Conservation (phyloP, 202 grass and related monocot species). For the Schoenoplectus triqueter region DNA sequence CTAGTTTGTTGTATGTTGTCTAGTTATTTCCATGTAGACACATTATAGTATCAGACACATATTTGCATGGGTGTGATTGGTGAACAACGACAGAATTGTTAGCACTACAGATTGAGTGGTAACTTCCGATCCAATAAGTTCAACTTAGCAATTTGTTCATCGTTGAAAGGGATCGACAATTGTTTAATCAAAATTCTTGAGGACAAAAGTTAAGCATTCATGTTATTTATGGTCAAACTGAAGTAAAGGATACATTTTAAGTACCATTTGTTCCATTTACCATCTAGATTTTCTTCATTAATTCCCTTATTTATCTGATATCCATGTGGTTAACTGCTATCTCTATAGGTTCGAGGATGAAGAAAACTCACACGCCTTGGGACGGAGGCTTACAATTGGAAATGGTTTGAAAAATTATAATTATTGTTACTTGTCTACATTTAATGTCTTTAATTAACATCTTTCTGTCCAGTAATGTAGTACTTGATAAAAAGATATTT, state of each 20-base stretch:
- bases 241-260: conserved; percentile 10
- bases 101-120: neutral
- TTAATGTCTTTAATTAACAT: conserved; percentile 25
- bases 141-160: conserved; percentile 9
- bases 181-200: neutral
- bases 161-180: neutral
- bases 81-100: neutral
- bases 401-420: conserved; percentile 58
- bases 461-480: conserved; percentile 27
- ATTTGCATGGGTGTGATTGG: neutral
- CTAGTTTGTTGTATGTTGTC: no score
- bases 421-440: conserved; percentile 15
- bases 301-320: neutral
- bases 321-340: neutral
- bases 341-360: conserved; percentile 74
- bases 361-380: conserved; percentile 57
- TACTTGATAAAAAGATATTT: conserved; percentile 33
- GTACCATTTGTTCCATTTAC: neutral
- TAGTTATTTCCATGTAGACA: neutral
- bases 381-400: conserved; percentile 67
- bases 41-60: neutral
- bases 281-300: neutral
- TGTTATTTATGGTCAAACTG: neutral
- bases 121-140: neutral
- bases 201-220: neutral